Base-by-base conservation (phyloP, 768 basidiomycete genomes). In the Tulasnella sp. region DNA sequence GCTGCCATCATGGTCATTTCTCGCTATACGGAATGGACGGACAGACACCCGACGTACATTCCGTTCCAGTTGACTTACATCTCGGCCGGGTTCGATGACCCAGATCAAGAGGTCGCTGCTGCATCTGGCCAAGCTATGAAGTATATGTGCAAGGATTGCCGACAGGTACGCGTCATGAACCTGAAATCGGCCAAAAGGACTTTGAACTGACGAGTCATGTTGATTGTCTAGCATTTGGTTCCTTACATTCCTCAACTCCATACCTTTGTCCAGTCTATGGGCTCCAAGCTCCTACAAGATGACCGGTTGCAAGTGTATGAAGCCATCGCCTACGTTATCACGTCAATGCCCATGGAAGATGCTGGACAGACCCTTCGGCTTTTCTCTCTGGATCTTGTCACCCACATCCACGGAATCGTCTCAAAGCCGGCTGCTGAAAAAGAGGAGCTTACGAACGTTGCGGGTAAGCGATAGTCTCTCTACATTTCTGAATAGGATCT, bases 21-120 rank as follows among this genome's bases (percentile, higher is more conserved):
- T 5, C 92, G 98, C 24, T 99, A 99, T 86, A 96, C 96, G 28
- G 94, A 97, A 86, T 99, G 98, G 98, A 94, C 96, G 83, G 94
- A 93, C 84, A 88, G 88, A 82, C 97, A 99, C 85, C 94, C 97
- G 0, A 88, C 91, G 46, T 96, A 98, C 84, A 93, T 99, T 82
- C 89, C 89, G 44, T 91, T 90, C 85, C 94, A 96, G 85, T 88
- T 99, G 31, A 93, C 94, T 84, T 99, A 97, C 85, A 93, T 99
- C 76, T 96, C 96, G 12, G 88, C 92, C 34, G 97, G 98, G 1
- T 99, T 99, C 83, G 93, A 96, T 82, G 92, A 93, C 84, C 81
- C 83, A 0, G 94, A 96, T 84, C 78, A 85, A 0, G 95, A 98
- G 84, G 96, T 99, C 44, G 91, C 91, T 82, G 96, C 96, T 28